Evolutionary conservation across 441 rosid species (phyloP), one percentile per base, ranked within the genome.

Genomic region (California macrophylla): DNA sequence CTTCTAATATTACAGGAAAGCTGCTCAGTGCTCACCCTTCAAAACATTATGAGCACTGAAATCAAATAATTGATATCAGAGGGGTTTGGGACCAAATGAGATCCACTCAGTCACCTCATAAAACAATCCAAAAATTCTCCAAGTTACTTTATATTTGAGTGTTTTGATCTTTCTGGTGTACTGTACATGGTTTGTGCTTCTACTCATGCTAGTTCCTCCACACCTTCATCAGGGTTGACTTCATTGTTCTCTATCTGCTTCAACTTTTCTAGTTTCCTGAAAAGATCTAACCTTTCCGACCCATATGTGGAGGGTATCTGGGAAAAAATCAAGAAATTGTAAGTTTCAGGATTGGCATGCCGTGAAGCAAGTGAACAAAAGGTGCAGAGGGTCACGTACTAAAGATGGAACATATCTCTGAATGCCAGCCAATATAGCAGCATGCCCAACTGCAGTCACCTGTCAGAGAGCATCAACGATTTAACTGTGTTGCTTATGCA

Each of bases 361-460:
- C 6, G 52, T 70, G 21, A 13, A 29, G 69, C 38, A 69, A 62
- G 65, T 25, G 45, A 47, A 72, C 34, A 50, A 63, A 45, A 70
- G 36, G 66, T 6, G 13, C 42, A 38, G 67, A 72, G 56, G 82
- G 72, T 40, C 64, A 75, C 69, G 63, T 66, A 94, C 99, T 94
- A 92, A 75, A 72, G 92, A 79, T 21, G 99, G 97, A 0, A 85
- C 89, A 74, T 94, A 92, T 87, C 96, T 87, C 82, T 91, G 98
- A 68, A 91, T 94, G 21, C 95, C 96, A 68, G 98, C 97, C 82
- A 94, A 78, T 81, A 94, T 94, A 40, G 99, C 97, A 16, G 99
- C 97, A 67, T 94, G 99, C 64, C 97, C 99, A 75, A 94, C 87
- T 47, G 99, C 97, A 75, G 97, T 94, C 32, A 91, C 99, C 99